Evolutionary conservation across 345 rosid species (phyloP), one percentile per base, ranked within the genome.

Genomic region (Eucalyptus rudis): DNA sequence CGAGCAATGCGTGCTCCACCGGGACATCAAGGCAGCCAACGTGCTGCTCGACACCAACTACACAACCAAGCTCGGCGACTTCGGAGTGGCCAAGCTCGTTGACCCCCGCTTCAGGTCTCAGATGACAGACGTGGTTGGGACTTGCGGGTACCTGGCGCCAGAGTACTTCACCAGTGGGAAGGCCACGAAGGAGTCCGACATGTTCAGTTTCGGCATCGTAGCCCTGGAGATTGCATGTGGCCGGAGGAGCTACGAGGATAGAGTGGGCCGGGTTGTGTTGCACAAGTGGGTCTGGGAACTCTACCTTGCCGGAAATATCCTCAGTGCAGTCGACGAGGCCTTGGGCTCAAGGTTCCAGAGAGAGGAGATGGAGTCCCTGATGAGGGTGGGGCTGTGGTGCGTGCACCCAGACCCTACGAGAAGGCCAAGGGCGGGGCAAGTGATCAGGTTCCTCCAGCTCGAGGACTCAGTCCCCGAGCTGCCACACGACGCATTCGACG

Each of bases 401-500:
- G 80, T 47, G 31, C 76, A 87, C 54, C 40, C 80, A 17, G 80
- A 87, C 22, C 88, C 29, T 24, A 3, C 25, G 4, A 36, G 36
- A 36, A 13, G 52, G 36, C 81, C 80, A 4, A 68, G 24, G 80
- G 80, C 43, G 7, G 80, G 12, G 6, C 80, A 68, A 33, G 80
- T 68, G 80, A 68, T 68, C 80, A 16, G 24, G 44, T 68, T 68
- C 80, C 80, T 68, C 43, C 80, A 19, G 80, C 81, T 33, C 7
- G 81, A 33, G 45, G 83, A 71, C 5, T 10, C 13, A 24, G 45
- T 36, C 45, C 45, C 45, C 1, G 25, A 71, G 44, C 45, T 71
- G 7, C 81, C 45, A 1, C 13, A 19, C 7, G 3, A 24, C 27
- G 2, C 27, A 0, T 10, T 71, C 27, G 2, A 36, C 5, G 0